Evolutionary conservation across 805 yeast species (phyloP).

Genomic region (Phaffomyces thermotolerans): DNA sequence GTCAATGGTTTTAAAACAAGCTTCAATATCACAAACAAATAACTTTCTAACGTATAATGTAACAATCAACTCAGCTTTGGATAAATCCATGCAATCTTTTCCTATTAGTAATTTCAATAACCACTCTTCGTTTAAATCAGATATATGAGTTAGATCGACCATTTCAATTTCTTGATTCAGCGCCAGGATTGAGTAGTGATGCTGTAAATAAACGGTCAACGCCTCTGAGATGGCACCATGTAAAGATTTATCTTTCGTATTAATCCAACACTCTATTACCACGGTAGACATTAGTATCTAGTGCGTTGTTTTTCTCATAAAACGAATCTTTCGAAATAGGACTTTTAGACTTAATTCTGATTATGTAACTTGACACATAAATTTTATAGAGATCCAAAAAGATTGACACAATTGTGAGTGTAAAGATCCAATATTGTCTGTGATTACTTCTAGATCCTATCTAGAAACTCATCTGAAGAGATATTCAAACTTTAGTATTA

Average conservation of each 20-base stretch:
- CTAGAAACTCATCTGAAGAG: too few species aligned
- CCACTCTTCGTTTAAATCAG: constrained; percentile 3
- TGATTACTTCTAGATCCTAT: too few species aligned
- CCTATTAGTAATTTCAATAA: constrained; percentile 3
- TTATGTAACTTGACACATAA: neutral
- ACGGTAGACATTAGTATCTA: neutral
- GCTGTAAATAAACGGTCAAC: neutral
- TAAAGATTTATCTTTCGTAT: neutral
- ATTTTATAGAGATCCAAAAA: neutral
- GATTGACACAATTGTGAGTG: too few species aligned
- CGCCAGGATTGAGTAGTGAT: neutral
- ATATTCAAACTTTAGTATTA: too few species aligned
- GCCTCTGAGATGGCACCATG: neutral
- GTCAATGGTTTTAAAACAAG: neutral
- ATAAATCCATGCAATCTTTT: constrained; percentile 3
- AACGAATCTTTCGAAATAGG: neutral
- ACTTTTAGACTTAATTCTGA: neutral
- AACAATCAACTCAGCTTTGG: constrained; percentile 14
- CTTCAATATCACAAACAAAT: neutral
- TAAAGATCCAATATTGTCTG: too few species aligned
- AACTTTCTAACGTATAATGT: constrained; percentile 7
- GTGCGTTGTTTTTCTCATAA: too few species aligned
- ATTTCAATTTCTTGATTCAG: neutral
- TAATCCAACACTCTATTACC: neutral
- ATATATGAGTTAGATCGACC: constrained; percentile 3